A percentile compares a stretch with the other conserved stretches of the same genome.
Conservation (phyloP, 192 early-diverging fungal genomes). For the Entomortierella chlamydospora region DNA sequence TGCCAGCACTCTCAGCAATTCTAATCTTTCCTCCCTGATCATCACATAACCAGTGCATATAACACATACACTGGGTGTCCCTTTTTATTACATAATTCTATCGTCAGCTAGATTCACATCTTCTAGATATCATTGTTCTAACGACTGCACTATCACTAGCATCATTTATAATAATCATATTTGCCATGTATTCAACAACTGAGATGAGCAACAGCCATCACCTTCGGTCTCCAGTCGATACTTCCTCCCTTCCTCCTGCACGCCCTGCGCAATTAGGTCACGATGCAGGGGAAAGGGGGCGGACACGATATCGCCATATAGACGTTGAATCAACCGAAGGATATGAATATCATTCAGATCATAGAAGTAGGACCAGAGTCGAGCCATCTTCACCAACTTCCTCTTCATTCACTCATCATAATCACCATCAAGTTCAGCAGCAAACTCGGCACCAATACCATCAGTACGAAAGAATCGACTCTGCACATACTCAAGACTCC, state of each 20-base stretch:
- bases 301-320: slow-evolving; percentile 6
- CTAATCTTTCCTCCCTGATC: too few species aligned
- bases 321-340: slow-evolving; percentile 5
- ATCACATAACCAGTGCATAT: too few species aligned
- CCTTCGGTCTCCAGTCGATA: slow-evolving; percentile 14
- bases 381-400: background rate
- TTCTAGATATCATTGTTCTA: background rate
- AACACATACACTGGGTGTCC: too few species aligned
- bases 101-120: too few species aligned
- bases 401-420: background rate
- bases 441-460: background rate
- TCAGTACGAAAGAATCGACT: background rate
- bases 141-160: too few species aligned
- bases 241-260: background rate
- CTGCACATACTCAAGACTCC: background rate
- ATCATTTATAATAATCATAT: background rate
- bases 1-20: too few species aligned
- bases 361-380: background rate
- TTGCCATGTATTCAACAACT: slow-evolving; percentile 1
- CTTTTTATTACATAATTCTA: too few species aligned
- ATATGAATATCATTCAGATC: background rate
- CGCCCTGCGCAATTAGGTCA: background rate
- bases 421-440: background rate
- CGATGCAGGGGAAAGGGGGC: slow-evolving; percentile 26
- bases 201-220: slow-evolving; percentile 4